A percentile compares a stretch with the other conserved stretches of the same genome.
Conservation (phyloP, 75 land plant genomes). For the Larix kaempferi region DNA sequence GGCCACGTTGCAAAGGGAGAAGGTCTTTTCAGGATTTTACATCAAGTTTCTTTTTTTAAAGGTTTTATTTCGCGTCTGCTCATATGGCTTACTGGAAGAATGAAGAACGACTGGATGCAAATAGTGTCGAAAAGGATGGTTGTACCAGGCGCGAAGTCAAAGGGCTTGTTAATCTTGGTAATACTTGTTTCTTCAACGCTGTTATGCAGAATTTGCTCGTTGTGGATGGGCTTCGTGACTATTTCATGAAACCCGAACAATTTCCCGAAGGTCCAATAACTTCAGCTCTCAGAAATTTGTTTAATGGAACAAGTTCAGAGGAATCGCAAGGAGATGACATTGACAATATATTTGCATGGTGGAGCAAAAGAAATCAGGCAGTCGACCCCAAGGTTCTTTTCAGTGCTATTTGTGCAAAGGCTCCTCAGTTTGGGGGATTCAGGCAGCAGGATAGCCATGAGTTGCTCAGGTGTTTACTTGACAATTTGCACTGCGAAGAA, state of each 20-base stretch:
- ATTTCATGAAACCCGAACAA: constrained; percentile 34
- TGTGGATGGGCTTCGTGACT: constrained; percentile 50
- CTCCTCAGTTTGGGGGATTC: constrained; percentile 88
- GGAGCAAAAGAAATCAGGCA: constrained; percentile 15
- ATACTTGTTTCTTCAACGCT: constrained; percentile 97
- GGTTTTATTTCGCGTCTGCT: too few relatives aligned
- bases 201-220: constrained; percentile 83
- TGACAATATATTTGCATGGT: background rate
- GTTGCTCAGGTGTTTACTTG: constrained; percentile 75
- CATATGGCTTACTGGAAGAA: too few relatives aligned
- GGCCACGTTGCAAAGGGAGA: too few relatives aligned
- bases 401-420: constrained; percentile 68
- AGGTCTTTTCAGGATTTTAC: too few relatives aligned
- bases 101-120: too few relatives aligned
- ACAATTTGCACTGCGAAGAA: constrained; percentile 74
- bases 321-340: background rate
- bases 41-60: too few relatives aligned
- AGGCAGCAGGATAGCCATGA: constrained; percentile 99
- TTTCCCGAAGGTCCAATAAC: constrained; percentile 52
- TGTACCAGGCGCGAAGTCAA: constrained; percentile 27
- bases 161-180: constrained; percentile 84
- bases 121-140: too few relatives aligned
- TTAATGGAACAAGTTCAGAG: constrained; percentile 31
- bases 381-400: constrained; percentile 64
- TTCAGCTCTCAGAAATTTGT: constrained; percentile 63